phyloP scores from a whole-genome alignment of 768 basidiomycete genomes.

The Suillus hirtellus region DNA sequence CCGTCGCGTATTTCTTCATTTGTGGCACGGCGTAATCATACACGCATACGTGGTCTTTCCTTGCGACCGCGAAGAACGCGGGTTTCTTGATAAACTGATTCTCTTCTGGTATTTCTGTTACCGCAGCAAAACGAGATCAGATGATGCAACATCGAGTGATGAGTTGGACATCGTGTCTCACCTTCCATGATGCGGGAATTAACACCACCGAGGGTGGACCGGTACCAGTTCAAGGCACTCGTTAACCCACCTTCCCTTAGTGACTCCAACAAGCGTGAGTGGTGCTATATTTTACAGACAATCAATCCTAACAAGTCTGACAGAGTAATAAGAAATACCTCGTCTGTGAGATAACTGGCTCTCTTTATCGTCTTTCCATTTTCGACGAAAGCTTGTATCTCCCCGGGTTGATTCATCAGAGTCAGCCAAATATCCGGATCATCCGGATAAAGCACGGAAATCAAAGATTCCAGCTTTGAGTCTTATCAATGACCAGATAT shows the following conservation, averaged over 20 bases:
- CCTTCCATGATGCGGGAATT: conserved; percentile 31
- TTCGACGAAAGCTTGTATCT: conserved; percentile 32
- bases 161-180: conserved; percentile 18
- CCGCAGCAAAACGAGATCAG: conserved; percentile 1
- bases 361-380: conserved; percentile 23
- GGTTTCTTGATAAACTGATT: conserved; percentile 34
- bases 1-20: conserved; percentile 30
- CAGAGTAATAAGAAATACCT: conserved; percentile 19
- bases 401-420: conserved; percentile 36
- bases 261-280: conserved; percentile 27
- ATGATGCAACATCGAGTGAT: not conserved
- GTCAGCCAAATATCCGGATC: conserved; percentile 38
- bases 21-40: conserved; percentile 22
- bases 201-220: conserved; percentile 27
- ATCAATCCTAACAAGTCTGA: conserved; percentile 8
- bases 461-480: conserved; percentile 40
- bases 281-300: conserved; percentile 23
- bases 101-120: conserved; percentile 24
- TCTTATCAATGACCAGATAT: not conserved
- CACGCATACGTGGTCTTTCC: conserved; percentile 36
- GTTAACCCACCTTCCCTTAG: conserved; percentile 34
- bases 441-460: conserved; percentile 34
- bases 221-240: conserved; percentile 42
- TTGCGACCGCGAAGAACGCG: conserved; percentile 38
- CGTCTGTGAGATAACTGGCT: conserved; percentile 34